Evolutionary conservation across 495 filamentous ascomycete genomes (phyloP), one percentile per base, ranked within the genome.

Genomic region (Neohortaea acidophila): DNA sequence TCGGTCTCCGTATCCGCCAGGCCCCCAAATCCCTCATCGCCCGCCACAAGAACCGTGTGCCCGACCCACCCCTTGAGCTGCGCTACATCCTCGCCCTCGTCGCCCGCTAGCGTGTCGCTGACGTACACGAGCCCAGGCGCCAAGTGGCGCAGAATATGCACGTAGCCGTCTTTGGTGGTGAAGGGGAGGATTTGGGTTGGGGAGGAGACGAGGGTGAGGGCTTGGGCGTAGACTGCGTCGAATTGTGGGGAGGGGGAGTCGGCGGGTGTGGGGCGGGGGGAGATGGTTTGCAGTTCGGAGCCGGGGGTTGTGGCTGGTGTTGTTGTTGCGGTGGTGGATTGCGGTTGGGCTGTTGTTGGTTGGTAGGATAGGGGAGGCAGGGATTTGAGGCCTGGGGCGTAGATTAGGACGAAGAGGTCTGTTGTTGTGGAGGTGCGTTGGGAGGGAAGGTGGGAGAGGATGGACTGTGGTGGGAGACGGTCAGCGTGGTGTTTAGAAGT

Each of bases 1-100:
- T 94, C 85, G 22, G 85, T 85, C 41, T 92, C 84, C 43, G 83
- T 92, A 55, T 94, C 86, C 1, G 84, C 81, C 25, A 94, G 66
- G 0, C 83, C 85, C 18, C 84, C 84, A 21, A 81, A 74, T 13
- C 81, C 84, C 42, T 84, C 82, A 37, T 79, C 80, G 5, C 84
- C 85, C 15, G 92, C 81, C 2, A 93, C 79, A 19, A 93, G 70
- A 20, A 93, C 67, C 30, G 84, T 75, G 51, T 85, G 79, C 21
- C 81, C 68, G 17, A 93, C 75, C 85, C 84, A 94, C 1, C 72
- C 75, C 38, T 48, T 49, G 28, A 63, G 30, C 8, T 59, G 40
- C 42, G 49, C 47, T 2, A 63, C 42, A 21, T 36, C 45, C 12
- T 45, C 36, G 8, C 57, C 59, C 20, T 49, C 45, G 3, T 37